Conservation (phyloP, 306 rosid species). For the Casuarina equisetifolia region DNA sequence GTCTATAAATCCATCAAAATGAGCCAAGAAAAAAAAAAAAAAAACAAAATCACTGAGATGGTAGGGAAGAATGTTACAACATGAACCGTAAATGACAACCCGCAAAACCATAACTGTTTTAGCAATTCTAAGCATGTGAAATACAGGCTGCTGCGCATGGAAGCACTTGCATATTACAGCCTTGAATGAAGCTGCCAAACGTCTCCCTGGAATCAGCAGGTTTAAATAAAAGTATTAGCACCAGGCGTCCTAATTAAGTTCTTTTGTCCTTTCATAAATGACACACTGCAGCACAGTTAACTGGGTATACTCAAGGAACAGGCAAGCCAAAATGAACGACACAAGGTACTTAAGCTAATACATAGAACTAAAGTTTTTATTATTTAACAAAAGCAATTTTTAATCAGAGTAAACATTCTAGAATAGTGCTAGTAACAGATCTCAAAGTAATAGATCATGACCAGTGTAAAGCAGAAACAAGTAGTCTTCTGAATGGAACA, state of each 20-base stretch:
- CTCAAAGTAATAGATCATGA: not conserved
- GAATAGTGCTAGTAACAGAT: not conserved
- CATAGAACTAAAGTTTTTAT: not conserved
- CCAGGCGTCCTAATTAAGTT: not conserved
- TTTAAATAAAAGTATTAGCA: not conserved
- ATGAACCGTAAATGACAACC: not conserved
- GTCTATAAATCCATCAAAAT: not conserved
- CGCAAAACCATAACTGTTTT: not conserved
- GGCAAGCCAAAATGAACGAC: not conserved
- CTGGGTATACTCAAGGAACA: not conserved
- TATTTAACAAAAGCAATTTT: not conserved
- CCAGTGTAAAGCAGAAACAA: not conserved
- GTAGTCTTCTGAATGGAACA: not conserved
- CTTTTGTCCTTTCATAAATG: not conserved
- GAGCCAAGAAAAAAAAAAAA: no score
- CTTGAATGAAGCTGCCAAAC: not conserved
- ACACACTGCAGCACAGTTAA: not conserved
- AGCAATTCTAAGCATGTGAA: not conserved
- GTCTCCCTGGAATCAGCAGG: conserved; percentile 2
- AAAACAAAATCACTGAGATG: not conserved
- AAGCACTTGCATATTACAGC: not conserved
- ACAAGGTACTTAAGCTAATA: not conserved
- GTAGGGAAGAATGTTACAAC: not conserved
- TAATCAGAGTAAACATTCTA: not conserved
- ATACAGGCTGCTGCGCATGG: not conserved